Evolutionary conservation across 192 early-diverging fungal genomes (phyloP).

Genomic region (Mortierella claussenii): DNA sequence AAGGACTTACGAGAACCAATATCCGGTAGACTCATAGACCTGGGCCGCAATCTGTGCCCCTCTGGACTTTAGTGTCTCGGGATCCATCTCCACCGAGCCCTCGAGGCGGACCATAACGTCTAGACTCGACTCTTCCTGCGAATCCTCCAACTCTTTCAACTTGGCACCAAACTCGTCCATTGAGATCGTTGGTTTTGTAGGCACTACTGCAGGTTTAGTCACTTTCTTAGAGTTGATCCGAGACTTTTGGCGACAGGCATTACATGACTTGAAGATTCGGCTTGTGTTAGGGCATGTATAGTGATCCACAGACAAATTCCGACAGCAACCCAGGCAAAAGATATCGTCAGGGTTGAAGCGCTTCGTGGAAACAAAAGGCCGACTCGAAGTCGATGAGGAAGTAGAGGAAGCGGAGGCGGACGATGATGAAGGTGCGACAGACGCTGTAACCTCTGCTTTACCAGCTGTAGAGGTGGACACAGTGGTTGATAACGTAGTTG

Average conservation of each 20-base stretch:
- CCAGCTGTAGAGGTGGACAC: neutral
- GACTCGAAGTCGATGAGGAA: neutral
- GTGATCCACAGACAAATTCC: constrained; percentile 42
- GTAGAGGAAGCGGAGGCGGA: neutral
- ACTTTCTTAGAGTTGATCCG: constrained; percentile 49
- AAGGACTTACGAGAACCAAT: constrained; percentile 56
- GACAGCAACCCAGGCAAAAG: constrained; percentile 48
- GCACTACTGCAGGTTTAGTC: constrained; percentile 30
- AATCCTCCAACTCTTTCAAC: constrained; percentile 34
- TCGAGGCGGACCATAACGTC: constrained; percentile 39
- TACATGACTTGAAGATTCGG: constrained; percentile 46
- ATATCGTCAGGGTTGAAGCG: constrained; percentile 46
- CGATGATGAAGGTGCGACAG: neutral
- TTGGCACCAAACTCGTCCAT: constrained; percentile 38
- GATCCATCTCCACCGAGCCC: constrained; percentile 48
- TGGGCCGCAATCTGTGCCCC: constrained; percentile 38
- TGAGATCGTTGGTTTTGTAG: constrained; percentile 35
- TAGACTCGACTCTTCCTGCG: constrained; percentile 31
- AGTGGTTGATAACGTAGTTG: neutral
- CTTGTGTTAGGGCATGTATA: constrained; percentile 39
- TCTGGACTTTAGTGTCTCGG: constrained; percentile 33
- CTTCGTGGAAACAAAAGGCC: constrained; percentile 32
- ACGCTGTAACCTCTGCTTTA: neutral
- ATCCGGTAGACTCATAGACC: constrained; percentile 52
- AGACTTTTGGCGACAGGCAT: constrained; percentile 52